Conservation (phyloP, 2,329 filamentous ascomycete species). For the Podosphaera aphanis region DNA sequence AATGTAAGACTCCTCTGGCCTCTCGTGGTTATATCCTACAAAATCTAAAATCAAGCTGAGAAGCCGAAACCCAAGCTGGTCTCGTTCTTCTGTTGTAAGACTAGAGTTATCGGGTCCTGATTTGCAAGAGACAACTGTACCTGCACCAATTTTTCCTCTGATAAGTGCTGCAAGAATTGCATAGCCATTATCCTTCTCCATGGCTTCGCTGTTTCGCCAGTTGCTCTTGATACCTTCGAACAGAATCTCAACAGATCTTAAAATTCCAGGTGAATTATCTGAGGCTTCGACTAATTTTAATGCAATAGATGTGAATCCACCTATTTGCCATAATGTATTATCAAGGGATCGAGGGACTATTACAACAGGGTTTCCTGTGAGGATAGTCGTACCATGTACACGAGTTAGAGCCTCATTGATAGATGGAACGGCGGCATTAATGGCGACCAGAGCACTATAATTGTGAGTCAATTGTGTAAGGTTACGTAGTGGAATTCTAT, state of each 20-base stretch:
- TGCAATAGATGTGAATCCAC: slow-evolving; percentile 70
- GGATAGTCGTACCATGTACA: slow-evolving; percentile 54
- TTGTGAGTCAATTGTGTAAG: slow-evolving; percentile 47
- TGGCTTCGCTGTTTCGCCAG: slow-evolving; percentile 95
- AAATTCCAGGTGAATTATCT: slow-evolving; percentile 41
- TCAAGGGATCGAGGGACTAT: slow-evolving; percentile 66
- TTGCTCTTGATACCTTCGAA: slow-evolving; percentile 71
- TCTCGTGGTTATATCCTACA: slow-evolving; percentile 63
- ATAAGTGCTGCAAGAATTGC: slow-evolving; percentile 66
- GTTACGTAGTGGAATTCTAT: slow-evolving; percentile 42
- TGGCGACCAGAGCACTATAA: slow-evolving; percentile 53
- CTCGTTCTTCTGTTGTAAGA: slow-evolving; percentile 28
- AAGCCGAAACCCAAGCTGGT: slow-evolving; percentile 35
- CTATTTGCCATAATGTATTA: slow-evolving; percentile 75
- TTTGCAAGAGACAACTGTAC: slow-evolving; percentile 18
- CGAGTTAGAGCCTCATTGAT: slow-evolving; percentile 75
- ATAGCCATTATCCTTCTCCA: slow-evolving; percentile 91
- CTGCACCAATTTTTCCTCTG: slow-evolving; percentile 51
- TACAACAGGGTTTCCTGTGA: slow-evolving; percentile 66
- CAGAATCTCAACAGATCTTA: slow-evolving; percentile 59
- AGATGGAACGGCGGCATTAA: slow-evolving; percentile 71
- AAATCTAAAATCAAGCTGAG: slow-evolving; percentile 62
- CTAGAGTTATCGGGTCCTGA: slow-evolving; percentile 13
- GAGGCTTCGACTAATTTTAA: slow-evolving; percentile 68
- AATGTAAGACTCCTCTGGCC: slow-evolving; percentile 71